A percentile compares a stretch with the other conserved stretches of the same genome.
Evolutionary conservation across 164 flowering plant genomes (phyloP).

Genomic region (Vitis rupestris): DNA sequence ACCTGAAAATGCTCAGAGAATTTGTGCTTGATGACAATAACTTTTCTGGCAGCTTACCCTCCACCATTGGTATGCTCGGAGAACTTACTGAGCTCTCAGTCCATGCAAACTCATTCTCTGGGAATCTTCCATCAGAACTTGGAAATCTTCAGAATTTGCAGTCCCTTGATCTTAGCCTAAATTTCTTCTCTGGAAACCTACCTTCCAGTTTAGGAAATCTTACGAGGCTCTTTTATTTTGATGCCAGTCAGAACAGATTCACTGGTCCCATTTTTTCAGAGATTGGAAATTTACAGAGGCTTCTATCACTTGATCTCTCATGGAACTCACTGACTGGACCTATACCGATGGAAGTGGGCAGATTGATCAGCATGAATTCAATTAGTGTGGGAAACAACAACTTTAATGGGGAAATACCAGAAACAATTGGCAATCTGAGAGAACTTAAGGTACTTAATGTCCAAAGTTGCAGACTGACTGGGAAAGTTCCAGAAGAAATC

Average conservation of each 20-base stretch:
- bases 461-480: slow-evolving; percentile 38
- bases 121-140: slow-evolving; percentile 46
- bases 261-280: slow-evolving; percentile 35
- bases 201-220: slow-evolving; percentile 51
- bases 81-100: slow-evolving; percentile 48
- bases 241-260: slow-evolving; percentile 43
- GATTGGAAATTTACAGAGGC: slow-evolving; percentile 24
- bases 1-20: slow-evolving; percentile 38
- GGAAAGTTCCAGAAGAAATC: slow-evolving; percentile 47
- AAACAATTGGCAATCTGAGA: slow-evolving; percentile 39
- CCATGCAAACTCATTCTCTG: slow-evolving; percentile 44
- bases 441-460: slow-evolving; percentile 36
- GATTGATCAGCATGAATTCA: slow-evolving; percentile 7
- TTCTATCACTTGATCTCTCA: slow-evolving; percentile 45
- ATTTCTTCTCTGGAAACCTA: slow-evolving; percentile 46
- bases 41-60: slow-evolving; percentile 51
- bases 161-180: slow-evolving; percentile 50
- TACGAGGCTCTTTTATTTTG: slow-evolving; percentile 37
- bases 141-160: slow-evolving; percentile 40
- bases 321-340: slow-evolving; percentile 40
- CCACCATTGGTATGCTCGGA: slow-evolving; percentile 40
- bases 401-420: slow-evolving; percentile 40
- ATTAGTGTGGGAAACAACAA: slow-evolving; percentile 31
- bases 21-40: slow-evolving; percentile 50
- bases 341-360: slow-evolving; percentile 40